Conservation (phyloP, 1,284 basidiomycete genomes). For the Ganoderma lingzhi region DNA sequence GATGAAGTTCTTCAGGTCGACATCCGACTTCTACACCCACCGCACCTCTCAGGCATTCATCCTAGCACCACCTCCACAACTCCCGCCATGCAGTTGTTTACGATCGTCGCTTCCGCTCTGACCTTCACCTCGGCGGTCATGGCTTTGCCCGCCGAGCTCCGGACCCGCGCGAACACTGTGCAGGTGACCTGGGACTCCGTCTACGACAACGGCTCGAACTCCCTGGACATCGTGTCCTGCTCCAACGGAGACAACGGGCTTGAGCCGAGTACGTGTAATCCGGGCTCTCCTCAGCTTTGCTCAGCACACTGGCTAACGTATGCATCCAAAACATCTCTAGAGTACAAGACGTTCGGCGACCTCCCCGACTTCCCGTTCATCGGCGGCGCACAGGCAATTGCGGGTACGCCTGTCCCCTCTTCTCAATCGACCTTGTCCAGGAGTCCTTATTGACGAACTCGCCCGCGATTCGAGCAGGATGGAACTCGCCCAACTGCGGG, state of each 20-base stretch:
- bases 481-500: constrained; percentile 51
- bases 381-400: constrained; percentile 52
- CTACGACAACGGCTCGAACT: constrained; percentile 50
- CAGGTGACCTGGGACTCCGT: constrained; percentile 50
- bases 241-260: constrained; percentile 61
- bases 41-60: not conserved
- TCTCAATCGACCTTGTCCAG: constrained; percentile 32
- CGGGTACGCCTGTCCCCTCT: constrained; percentile 46
- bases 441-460: too few relatives aligned
- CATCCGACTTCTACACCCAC: not conserved
- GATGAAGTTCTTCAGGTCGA: not conserved
- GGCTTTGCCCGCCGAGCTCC: constrained; percentile 22
- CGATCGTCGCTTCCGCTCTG: constrained; percentile 31
- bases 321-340: constrained; percentile 39
- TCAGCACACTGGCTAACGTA: constrained; percentile 21
- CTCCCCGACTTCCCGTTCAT: constrained; percentile 57
- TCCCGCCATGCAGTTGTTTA: constrained; percentile 34
- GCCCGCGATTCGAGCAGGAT: constrained; percentile 45
- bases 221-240: constrained; percentile 53
- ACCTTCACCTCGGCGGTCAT: constrained; percentile 27
- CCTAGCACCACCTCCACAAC: not conserved
- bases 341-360: constrained; percentile 53
- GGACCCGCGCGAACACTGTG: constrained; percentile 37
- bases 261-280: constrained; percentile 49
- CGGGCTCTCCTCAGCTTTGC: constrained; percentile 39